Conservation (phyloP, 2,329 filamentous ascomycete species). For the Coniella lustricola region DNA sequence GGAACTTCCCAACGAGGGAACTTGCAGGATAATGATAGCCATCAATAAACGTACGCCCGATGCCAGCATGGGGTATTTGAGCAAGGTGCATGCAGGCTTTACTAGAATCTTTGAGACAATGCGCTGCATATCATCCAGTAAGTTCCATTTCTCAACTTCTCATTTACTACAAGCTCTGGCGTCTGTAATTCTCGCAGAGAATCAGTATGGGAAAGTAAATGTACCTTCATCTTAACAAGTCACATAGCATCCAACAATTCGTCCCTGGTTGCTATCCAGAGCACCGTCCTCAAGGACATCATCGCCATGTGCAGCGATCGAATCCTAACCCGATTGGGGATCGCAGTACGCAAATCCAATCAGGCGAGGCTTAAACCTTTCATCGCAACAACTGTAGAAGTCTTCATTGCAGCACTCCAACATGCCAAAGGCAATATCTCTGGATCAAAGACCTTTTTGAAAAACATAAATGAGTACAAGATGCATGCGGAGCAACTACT, state of each 20-base stretch:
- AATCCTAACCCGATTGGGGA: conserved; percentile 4
- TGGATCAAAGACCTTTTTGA: not conserved
- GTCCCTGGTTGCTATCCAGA: not conserved
- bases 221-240: not conserved
- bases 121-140: not conserved
- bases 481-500: not conserved
- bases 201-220: too few relatives aligned
- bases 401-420: conserved; percentile 1
- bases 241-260: not conserved
- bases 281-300: conserved; percentile 3
- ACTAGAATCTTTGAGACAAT: conserved; percentile 4
- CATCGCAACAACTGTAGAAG: not conserved
- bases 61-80: not conserved
- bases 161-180: too few relatives aligned
- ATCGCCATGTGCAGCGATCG: conserved; percentile 4
- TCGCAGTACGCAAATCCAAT: not conserved
- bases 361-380: not conserved
- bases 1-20: not conserved
- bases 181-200: too few relatives aligned
- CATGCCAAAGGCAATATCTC: not conserved
- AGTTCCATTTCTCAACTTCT: not conserved
- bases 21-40: conserved; percentile 5
- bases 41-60: conserved; percentile 1
- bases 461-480: not conserved
- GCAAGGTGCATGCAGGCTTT: conserved; percentile 1